phyloP scores from a whole-genome alignment of 1,284 basidiomycete species.

The Coniophora puteana region DNA sequence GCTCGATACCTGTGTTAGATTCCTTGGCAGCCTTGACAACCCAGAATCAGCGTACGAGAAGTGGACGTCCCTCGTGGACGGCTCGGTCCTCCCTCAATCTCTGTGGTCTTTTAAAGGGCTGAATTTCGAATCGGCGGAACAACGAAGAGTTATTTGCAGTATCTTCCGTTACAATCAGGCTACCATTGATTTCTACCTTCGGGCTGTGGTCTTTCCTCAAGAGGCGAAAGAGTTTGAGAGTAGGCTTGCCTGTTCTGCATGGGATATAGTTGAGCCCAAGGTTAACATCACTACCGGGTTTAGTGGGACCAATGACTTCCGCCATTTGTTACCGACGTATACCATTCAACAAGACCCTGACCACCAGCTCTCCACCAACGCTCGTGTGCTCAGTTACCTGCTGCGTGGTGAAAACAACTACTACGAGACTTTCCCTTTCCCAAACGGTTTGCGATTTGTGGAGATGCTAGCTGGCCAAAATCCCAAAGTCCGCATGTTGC shows the following conservation, averaged over 20 bases:
- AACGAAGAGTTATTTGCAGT: conserved; percentile 15
- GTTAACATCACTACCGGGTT: conserved; percentile 25
- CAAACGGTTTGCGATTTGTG: conserved; percentile 13
- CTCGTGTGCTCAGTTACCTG: conserved; percentile 25
- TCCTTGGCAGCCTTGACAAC: conserved; percentile 22
- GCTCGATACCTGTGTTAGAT: conserved; percentile 18
- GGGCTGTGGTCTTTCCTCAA: conserved; percentile 25
- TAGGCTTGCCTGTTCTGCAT: conserved; percentile 26
- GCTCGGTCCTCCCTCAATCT: conserved; percentile 10
- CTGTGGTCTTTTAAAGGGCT: conserved; percentile 20
- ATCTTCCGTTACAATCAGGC: conserved; percentile 7
- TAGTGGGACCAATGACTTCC: conserved; percentile 34
- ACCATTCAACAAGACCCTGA: conserved; percentile 25
- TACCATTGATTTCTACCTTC: conserved; percentile 27
- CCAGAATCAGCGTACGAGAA: conserved; percentile 21
- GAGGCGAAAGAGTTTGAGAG: conserved; percentile 23
- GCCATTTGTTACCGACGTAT: conserved; percentile 27
- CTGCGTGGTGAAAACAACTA: conserved; percentile 24
- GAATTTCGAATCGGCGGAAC: conserved; percentile 22
- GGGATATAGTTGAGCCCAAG: conserved; percentile 27
- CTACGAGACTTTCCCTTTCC: conserved; percentile 9
- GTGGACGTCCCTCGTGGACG: not conserved
- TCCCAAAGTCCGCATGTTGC: conserved; percentile 22
- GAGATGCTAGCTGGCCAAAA: conserved; percentile 13
- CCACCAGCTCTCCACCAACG: conserved; percentile 29